Conservation (phyloP, 2,329 filamentous ascomycete species). For the Phyllosticta citriasiana region DNA sequence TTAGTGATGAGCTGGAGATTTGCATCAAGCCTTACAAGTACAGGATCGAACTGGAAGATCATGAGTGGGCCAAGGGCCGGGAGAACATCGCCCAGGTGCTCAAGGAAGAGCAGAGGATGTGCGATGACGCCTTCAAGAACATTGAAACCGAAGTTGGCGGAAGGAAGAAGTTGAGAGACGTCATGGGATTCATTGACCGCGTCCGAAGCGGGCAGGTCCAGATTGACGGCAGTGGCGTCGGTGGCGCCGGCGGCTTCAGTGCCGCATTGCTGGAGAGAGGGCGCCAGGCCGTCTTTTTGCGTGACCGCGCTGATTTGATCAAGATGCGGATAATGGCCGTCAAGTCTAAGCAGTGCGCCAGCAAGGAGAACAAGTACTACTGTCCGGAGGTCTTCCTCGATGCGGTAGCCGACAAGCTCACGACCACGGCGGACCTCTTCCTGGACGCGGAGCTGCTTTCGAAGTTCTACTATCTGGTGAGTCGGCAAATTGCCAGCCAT, state of each 20-base stretch:
- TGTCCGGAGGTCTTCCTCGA: slow-evolving; percentile 98
- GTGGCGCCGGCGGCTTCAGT: slow-evolving; percentile 89
- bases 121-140: slow-evolving; percentile 64
- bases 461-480: slow-evolving; percentile 84
- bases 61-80: slow-evolving; percentile 77
- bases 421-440: slow-evolving; percentile 90
- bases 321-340: slow-evolving; percentile 82
- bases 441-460: slow-evolving; percentile 92
- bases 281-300: slow-evolving; percentile 86
- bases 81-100: slow-evolving; percentile 72
- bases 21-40: slow-evolving; percentile 99
- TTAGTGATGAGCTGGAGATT: slow-evolving; percentile 94
- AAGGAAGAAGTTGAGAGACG: slow-evolving; percentile 75
- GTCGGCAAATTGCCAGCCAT: slow-evolving; percentile 5
- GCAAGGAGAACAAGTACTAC: slow-evolving; percentile 82
- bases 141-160: slow-evolving; percentile 74
- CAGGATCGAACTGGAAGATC: slow-evolving; percentile 86
- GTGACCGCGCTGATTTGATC: slow-evolving; percentile 80
- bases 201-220: slow-evolving; percentile 76
- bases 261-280: slow-evolving; percentile 75
- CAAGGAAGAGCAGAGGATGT: slow-evolving; percentile 79
- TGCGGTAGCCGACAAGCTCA: slow-evolving; percentile 88
- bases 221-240: slow-evolving; percentile 70
- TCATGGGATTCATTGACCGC: slow-evolving; percentile 83
- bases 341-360: slow-evolving; percentile 81